Evolutionary conservation across 306 rosid genomes (phyloP), one percentile per base, ranked within the genome.

Genomic region (Amphicarpaea edgeworthii): DNA sequence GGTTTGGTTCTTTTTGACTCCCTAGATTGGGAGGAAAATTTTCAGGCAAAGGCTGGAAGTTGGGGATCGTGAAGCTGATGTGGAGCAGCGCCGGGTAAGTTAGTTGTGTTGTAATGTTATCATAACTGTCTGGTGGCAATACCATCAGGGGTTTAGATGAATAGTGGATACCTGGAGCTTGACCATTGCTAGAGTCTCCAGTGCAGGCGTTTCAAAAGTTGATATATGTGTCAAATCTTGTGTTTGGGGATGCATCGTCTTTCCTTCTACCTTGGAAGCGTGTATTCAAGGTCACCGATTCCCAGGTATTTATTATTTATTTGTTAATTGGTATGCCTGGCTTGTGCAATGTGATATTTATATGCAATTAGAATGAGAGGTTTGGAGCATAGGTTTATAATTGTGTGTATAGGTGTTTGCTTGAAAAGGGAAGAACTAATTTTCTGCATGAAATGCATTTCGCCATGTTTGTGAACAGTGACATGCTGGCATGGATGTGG

Each of bases 121-220:
- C 8, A 53, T 43, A 12, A 67, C 43, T 0, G 14, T 12, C 50
- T 20, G 30, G 26, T 71, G 68, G 63, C 8, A 79, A 65, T 19
- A 30, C 17, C 30, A 10, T 82, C 34, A 2, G 47, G 46, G 50
- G 41, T 73, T 60, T 62, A 40, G 57, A 45, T 41, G 46, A 63
- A 85, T 53, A 61, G 67, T 54, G 57, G 62, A 87, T 71, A 70
- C 77, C 65, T 78, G 85, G 89, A 81, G 87, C 96, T 90, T 96
- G 97, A 90, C 88, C 97, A 86, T 85, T 83, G 68, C 80, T 73
- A 76, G 91, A 63, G 68, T 87, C 91, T 88, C 88, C 93, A 92
- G 99, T 90, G 98, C 99, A 96, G 99, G 99, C 97, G 21, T 96
- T 96, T 84, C 98, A 96, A 87, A 96, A 96, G 92, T 83, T 96